phyloP scores from a whole-genome alignment of 441 rosid genomes.

The Croton laevigatus region DNA sequence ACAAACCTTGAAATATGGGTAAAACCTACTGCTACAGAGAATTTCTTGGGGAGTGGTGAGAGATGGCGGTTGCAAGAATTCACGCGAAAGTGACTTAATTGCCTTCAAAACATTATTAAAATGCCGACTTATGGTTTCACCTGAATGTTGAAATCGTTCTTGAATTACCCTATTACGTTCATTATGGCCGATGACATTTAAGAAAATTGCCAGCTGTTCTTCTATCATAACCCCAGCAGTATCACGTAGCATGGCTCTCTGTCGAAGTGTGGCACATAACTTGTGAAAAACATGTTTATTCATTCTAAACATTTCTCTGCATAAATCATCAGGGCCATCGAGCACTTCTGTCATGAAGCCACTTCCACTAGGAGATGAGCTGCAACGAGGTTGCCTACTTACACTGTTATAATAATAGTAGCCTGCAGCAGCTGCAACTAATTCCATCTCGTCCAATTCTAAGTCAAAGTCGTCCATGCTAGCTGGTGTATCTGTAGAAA shows the following conservation, averaged over 20 bases:
- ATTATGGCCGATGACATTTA: slow-evolving; percentile 73
- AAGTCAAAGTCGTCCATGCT: slow-evolving; percentile 55
- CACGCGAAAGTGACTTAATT: slow-evolving; percentile 75
- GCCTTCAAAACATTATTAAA: slow-evolving; percentile 82
- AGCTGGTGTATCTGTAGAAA: slow-evolving; percentile 48
- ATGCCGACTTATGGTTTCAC: slow-evolving; percentile 87
- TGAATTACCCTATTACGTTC: slow-evolving; percentile 77
- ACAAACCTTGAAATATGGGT: slow-evolving; percentile 77
- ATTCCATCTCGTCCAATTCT: slow-evolving; percentile 81
- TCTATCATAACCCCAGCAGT: slow-evolving; percentile 72
- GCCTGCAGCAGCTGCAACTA: slow-evolving; percentile 80
- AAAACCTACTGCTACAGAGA: slow-evolving; percentile 48
- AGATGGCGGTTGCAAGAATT: slow-evolving; percentile 49
- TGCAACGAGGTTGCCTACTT: slow-evolving; percentile 40
- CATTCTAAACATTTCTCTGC: slow-evolving; percentile 73
- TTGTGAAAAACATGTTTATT: slow-evolving; percentile 72
- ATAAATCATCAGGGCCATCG: slow-evolving; percentile 51
- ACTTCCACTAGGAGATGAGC: slow-evolving; percentile 38
- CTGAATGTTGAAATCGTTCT: slow-evolving; percentile 76
- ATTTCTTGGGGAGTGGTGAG: slow-evolving; percentile 43
- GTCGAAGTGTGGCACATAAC: slow-evolving; percentile 50
- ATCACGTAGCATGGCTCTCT: slow-evolving; percentile 60
- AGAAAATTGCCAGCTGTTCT: slow-evolving; percentile 80
- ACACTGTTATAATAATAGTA: slow-evolving; percentile 53
- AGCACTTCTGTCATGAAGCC: slow-evolving; percentile 56